phyloP scores from a whole-genome alignment of 257 asterid species.

The Rehmannia glutinosa region DNA sequence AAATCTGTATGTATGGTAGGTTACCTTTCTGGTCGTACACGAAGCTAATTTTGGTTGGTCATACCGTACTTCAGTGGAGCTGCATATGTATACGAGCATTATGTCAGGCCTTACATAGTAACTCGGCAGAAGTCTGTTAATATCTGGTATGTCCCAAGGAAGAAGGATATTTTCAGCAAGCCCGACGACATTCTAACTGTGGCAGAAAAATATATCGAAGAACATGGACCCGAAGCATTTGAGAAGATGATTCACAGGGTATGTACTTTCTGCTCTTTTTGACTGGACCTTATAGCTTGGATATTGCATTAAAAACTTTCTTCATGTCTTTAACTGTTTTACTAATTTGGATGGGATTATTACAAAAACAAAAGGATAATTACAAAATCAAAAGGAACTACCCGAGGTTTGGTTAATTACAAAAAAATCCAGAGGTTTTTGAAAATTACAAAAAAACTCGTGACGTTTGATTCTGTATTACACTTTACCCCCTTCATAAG shows the following conservation, averaged over 20 bases:
- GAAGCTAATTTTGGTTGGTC: constrained; percentile 89
- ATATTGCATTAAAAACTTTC: neutral
- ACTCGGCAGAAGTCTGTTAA: constrained; percentile 58
- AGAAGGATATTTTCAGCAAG: constrained; percentile 54
- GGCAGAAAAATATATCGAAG: constrained; percentile 66
- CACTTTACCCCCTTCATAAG: too few species aligned
- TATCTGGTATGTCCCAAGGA: constrained; percentile 74
- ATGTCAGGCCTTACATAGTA: constrained; percentile 75
- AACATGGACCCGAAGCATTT: constrained; percentile 70
- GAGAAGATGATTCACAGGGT: constrained; percentile 71
- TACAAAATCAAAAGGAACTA: too few species aligned
- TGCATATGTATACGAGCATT: constrained; percentile 81
- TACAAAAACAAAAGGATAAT: too few species aligned
- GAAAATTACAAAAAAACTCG: too few species aligned
- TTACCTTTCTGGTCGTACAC: constrained; percentile 92
- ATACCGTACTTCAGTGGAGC: constrained; percentile 97
- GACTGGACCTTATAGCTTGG: neutral
- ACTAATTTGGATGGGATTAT: neutral
- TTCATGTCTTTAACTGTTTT: neutral
- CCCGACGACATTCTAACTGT: constrained; percentile 80
- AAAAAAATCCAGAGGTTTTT: too few species aligned
- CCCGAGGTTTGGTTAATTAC: too few species aligned
- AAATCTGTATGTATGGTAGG: constrained; percentile 36
- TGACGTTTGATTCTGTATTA: too few species aligned
- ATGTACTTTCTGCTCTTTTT: constrained; percentile 10